Evolutionary conservation across 2,329 filamentous ascomycete species (phyloP).

Genomic region (Sporothrix mexicana): DNA sequence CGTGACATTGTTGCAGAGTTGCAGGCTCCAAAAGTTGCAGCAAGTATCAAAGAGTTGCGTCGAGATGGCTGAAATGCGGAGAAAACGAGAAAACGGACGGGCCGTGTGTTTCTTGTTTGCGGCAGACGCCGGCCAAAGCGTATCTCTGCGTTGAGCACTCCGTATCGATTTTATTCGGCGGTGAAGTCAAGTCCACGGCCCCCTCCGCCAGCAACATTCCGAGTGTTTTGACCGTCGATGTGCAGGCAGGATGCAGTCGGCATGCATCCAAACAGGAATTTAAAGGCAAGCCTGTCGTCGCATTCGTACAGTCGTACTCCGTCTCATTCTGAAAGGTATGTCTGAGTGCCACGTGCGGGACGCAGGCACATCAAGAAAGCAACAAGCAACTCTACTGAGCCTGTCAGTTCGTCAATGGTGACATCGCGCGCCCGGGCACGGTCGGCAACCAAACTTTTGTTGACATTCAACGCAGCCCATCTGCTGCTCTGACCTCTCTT

Average conservation of each 20-base stretch:
- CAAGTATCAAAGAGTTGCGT: too few relatives aligned
- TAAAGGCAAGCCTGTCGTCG: not conserved
- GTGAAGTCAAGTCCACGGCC: too few relatives aligned
- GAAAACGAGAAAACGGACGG: not conserved
- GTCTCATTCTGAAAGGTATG: not conserved
- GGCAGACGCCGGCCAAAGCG: slow-evolving; percentile 7
- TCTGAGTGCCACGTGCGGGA: slow-evolving; percentile 2
- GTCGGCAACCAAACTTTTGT: slow-evolving; percentile 4
- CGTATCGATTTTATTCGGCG: too few relatives aligned
- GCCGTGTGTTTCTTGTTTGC: not conserved
- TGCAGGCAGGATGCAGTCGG: not conserved
- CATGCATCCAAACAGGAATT: not conserved
- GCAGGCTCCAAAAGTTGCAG: too few relatives aligned
- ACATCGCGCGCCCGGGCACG: not conserved
- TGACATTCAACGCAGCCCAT: not conserved
- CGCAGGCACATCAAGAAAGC: not conserved
- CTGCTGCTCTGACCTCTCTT: not conserved
- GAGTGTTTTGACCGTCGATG: not conserved
- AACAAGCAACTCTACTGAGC: too few relatives aligned
- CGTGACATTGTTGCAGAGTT: not conserved
- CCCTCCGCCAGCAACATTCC: not conserved
- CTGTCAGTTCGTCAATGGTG: not conserved
- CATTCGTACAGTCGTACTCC: not conserved
- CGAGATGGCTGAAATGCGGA: not conserved
- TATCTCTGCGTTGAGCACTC: not conserved